These are phyloP conservation scores for Pichia scutulata DNA, from an alignment of 805 yeast genomes.

Conservation along the genomic window DNA sequence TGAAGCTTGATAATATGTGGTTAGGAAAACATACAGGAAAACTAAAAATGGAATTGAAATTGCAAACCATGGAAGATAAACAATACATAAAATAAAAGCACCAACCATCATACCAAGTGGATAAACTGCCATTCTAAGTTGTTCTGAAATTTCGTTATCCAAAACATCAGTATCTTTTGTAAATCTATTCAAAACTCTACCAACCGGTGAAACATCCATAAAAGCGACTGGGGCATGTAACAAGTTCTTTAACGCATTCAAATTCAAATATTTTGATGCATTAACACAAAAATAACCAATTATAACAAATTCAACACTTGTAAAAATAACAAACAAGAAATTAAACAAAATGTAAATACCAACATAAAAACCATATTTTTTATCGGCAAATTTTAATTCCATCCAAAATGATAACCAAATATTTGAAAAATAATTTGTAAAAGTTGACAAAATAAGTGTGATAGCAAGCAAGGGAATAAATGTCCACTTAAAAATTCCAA, in stretches of 20 bases:
- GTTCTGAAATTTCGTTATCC: conserved; percentile 73
- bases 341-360: conserved; percentile 65
- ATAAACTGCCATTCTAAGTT: conserved; percentile 51
- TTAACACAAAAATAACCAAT: conserved; percentile 43
- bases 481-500: conserved; percentile 37
- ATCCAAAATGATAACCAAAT: conserved; percentile 87
- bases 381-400: conserved; percentile 39
- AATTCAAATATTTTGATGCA: conserved; percentile 54
- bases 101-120: conserved; percentile 52
- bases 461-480: conserved; percentile 24
- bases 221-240: conserved; percentile 76
- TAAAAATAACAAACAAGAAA: conserved; percentile 38
- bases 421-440: conserved; percentile 51
- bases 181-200: conserved; percentile 76
- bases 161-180: conserved; percentile 82
- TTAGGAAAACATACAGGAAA: conserved; percentile 36
- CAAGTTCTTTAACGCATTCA: conserved; percentile 38
- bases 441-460: conserved; percentile 32
- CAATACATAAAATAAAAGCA: conserved; percentile 54
- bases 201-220: conserved; percentile 85
- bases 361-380: conserved; percentile 52
- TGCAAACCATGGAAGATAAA: conserved; percentile 71
- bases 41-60: conserved; percentile 52
- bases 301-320: conserved; percentile 35
- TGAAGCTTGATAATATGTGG: conserved; percentile 59